Base-by-base conservation (phyloP, 202 grass and related monocot species). In the Schoenoplectus triqueter region DNA sequence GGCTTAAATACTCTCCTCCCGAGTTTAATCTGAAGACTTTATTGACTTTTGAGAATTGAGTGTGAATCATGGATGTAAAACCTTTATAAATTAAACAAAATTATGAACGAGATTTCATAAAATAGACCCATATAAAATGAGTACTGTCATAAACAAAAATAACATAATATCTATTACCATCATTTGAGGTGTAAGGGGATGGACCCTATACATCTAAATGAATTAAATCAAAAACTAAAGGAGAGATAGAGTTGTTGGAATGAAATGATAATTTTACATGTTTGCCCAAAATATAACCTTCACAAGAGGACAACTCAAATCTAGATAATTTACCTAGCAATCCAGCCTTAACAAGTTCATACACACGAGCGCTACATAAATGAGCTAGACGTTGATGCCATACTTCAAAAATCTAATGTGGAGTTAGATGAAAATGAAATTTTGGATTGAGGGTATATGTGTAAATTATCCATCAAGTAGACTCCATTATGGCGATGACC, bases 131-230 rank as follows among this genome's bases (percentile, higher is more conserved):
- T 14, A 31, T 68, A 68, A 68, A 68, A 22, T 0, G 3, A 14
- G 65, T 68, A 57, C 14, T 71, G 15, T 52, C 21, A 69, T 84
- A 47, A 71, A 84, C 5, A 61, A 70, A 84, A 2, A 70, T 52
- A 20, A 71, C 46, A 39, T 52, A 84, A 70, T 40, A 54, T 65
- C 18, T 18, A 55, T 5, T 10, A 65, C 21, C 69, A 3, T 20
- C 46, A n/a, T 41, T 41, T 42, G 65, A 42, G 10, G 9, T 11
- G 3, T 21, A 64, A 64, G 45, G 10, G 6, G 18, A 3, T 7
- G 52, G 22, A 42, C 65, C 31, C 31, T 31, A 68, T 42, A 68
- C 3, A 22, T 62, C 21, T 14, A 6, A 61, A 1, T 76, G 21
- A 10, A 64, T 21, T 20, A 63, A 40, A 15, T 64, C 31, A 47